Conservation (phyloP, 495 filamentous ascomycete species). For the Hyaloscypha finlandica region DNA sequence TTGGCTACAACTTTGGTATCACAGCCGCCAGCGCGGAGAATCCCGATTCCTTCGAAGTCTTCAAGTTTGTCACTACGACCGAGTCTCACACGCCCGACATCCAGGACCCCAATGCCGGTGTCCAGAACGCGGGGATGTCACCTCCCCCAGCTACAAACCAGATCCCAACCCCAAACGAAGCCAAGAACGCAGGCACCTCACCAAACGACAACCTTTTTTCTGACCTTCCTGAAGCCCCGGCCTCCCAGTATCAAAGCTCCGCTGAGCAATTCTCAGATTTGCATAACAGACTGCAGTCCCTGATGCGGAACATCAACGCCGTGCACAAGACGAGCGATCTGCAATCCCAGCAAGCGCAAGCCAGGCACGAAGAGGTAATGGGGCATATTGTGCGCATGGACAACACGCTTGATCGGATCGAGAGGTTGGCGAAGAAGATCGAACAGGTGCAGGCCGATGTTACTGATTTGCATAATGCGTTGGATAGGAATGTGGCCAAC, state of each 20-base stretch:
- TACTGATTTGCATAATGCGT: slow-evolving; percentile 63
- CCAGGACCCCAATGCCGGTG: slow-evolving; percentile 35
- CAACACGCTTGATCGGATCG: slow-evolving; percentile 52
- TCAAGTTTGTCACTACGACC: slow-evolving; percentile 75
- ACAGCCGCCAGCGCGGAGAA: slow-evolving; percentile 86
- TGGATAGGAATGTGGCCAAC: slow-evolving; percentile 65
- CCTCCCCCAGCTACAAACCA: neutral
- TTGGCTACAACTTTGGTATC: slow-evolving; percentile 83
- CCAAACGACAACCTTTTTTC: slow-evolving; percentile 28
- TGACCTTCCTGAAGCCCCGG: slow-evolving; percentile 20
- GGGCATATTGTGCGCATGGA: slow-evolving; percentile 39
- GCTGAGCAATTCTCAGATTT: slow-evolving; percentile 76
- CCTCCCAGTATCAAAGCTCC: slow-evolving; percentile 27
- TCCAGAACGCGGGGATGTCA: slow-evolving; percentile 32
- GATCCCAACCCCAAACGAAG: slow-evolving; percentile 33
- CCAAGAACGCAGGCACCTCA: slow-evolving; percentile 29
- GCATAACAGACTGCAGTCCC: slow-evolving; percentile 73
- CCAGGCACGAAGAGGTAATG: slow-evolving; percentile 58
- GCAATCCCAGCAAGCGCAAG: slow-evolving; percentile 49
- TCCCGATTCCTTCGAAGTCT: slow-evolving; percentile 92
- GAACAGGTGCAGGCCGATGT: slow-evolving; percentile 68
- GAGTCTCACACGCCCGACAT: slow-evolving; percentile 35
- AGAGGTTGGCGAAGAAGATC: slow-evolving; percentile 61
- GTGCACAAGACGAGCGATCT: slow-evolving; percentile 63
- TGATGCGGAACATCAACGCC: slow-evolving; percentile 70